These are phyloP conservation scores for Edaphochlamys debaryana DNA, from an alignment of 139 green algal species.

Conservation along the genomic window DNA sequence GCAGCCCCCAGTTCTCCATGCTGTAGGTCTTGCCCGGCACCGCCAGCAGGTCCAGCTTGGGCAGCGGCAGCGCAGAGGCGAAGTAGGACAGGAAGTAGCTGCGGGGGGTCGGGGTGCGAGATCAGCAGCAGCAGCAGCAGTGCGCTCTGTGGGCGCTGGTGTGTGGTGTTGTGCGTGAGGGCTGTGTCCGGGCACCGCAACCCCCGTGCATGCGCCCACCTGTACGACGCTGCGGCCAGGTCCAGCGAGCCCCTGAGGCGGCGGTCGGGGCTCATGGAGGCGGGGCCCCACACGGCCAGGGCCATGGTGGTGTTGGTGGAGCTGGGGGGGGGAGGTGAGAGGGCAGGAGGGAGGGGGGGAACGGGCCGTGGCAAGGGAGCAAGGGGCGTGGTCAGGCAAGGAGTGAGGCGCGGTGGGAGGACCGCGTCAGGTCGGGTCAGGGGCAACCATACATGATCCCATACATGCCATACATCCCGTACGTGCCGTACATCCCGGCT, in stretches of 20 bases:
- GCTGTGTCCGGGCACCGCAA: no score
- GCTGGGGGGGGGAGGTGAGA: background rate
- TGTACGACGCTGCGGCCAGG: slow-evolving; percentile 4
- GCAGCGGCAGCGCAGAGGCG: slow-evolving; percentile 43
- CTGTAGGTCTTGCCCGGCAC: slow-evolving; percentile 60
- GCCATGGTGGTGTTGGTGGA: background rate
- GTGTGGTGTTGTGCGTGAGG: background rate
- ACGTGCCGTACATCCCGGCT: no score
- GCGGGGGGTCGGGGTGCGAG: background rate
- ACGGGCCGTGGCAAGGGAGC: no score
- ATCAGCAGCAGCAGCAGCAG: no score
- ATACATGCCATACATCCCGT: no score
- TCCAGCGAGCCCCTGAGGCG: background rate
- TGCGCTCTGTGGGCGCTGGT: no score
- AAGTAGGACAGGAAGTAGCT: slow-evolving; percentile 51
- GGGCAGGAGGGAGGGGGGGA: background rate
- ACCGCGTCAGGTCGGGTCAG: no score
- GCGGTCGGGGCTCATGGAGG: background rate
- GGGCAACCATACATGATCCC: no score
- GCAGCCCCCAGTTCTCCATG: slow-evolving; percentile 76
- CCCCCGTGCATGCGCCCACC: background rate
- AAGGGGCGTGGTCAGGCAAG: no score
- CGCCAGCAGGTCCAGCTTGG: slow-evolving; percentile 68
- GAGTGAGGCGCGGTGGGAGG: no score
- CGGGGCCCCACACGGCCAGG: slow-evolving; percentile 33